Evolutionary conservation across 805 yeast species (phyloP), one percentile per base, ranked within the genome.

Genomic region (Hemisphaericaspora nanyangensis): DNA sequence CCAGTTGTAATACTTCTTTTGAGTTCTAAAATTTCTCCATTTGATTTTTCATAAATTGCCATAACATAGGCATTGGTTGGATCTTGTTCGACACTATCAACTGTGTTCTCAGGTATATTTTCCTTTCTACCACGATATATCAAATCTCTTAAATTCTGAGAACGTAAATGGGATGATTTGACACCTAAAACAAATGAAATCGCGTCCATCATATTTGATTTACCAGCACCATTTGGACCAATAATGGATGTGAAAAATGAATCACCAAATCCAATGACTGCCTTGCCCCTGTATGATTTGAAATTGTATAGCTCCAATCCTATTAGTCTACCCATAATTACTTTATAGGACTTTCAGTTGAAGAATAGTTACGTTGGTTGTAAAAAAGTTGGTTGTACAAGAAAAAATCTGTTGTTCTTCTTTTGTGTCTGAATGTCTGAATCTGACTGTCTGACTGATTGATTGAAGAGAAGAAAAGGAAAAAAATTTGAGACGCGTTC

Each of bases 221-320:
- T 93, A 6, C 99, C 99, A 1, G 97, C 85, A 25, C 99, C 99
- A 70, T 93, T 93, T n/a, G 98, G 98, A 1, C 99, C 99, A 42
- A 93, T 85, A 45, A 93, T 86, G 32, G 95, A 82, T 1, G 96
- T 87, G 66, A 93, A 93, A 44, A 75, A 71, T 0, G 90, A 77
- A 10, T 81, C 72, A 0, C 96, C 96, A 60, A 93, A 85, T 2
- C 93, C 95, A 17, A 91, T 77, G 5, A 72, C 71, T 13, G 87
- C 74, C 0, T 76, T 72, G 0, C 95, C 97, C 39, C 76, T 71
- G 56, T 93, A 93, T 1, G 97, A 90, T 65, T 93, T 93, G 79
- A 93, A 93, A 61, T 93, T 88, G 61, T 76, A 68, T 25, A 90
- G 65, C 56, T 86, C 95, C 38, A 90, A 60, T 2, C 91, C 90